Percentiles rank a stretch among this genome's conserved stretches.
Conservation (phyloP, 1,284 basidiomycete species). For the Apiotrichum siamense region DNA sequence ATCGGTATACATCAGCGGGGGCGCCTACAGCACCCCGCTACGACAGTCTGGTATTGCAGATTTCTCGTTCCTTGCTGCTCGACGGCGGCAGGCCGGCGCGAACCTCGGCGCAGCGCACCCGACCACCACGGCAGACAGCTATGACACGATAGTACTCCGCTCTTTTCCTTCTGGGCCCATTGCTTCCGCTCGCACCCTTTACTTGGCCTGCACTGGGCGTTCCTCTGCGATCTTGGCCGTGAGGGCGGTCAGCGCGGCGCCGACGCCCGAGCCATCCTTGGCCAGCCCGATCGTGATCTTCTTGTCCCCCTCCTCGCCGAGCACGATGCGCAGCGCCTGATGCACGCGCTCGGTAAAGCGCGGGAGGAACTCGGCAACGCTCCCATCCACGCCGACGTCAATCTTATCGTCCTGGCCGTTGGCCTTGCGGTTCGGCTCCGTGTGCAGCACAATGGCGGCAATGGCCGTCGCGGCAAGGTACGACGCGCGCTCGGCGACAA, state of each 20-base stretch:
- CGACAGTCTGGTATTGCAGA: too few relatives aligned
- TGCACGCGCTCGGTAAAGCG: conserved; percentile 70
- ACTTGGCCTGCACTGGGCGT: conserved; percentile 1
- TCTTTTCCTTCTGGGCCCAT: too few relatives aligned
- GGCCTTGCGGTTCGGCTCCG: conserved; percentile 55
- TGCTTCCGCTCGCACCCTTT: too few relatives aligned
- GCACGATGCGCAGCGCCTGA: conserved; percentile 63
- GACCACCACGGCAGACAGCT: too few relatives aligned
- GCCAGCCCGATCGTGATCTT: conserved; percentile 81
- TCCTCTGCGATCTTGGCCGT: conserved; percentile 45
- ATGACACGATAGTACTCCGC: too few relatives aligned
- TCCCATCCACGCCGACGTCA: conserved; percentile 82
- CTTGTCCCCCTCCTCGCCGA: conserved; percentile 73
- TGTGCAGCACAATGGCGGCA: conserved; percentile 78
- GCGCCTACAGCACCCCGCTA: too few relatives aligned
- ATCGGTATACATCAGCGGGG: too few relatives aligned
- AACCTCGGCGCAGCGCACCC: too few relatives aligned
- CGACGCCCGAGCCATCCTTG: conserved; percentile 95
- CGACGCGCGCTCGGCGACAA: conserved; percentile 78
- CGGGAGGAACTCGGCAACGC: conserved; percentile 86
- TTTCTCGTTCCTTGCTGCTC: too few relatives aligned
- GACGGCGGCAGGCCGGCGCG: too few relatives aligned
- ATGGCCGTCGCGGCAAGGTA: conserved; percentile 78
- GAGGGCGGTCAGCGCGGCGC: conserved; percentile 51
- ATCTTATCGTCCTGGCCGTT: conserved; percentile 54